phyloP scores from a whole-genome alignment of 2,329 filamentous ascomycete species.

The Metarhizium robertsii region DNA sequence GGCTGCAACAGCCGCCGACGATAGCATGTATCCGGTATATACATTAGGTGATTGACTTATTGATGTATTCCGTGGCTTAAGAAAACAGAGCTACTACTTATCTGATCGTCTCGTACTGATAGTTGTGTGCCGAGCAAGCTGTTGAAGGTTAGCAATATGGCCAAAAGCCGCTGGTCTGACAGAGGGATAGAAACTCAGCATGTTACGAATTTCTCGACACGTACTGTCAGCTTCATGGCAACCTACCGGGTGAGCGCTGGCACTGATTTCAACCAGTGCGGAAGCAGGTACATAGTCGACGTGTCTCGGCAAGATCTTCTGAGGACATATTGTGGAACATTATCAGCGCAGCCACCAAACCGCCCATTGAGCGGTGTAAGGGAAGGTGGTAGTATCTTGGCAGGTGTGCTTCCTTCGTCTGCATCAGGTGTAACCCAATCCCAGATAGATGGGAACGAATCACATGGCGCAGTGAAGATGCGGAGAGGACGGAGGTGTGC shows the following conservation, averaged over 20 bases:
- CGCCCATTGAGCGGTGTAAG: not conserved
- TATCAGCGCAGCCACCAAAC: not conserved
- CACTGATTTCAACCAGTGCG: not conserved
- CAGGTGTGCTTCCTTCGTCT: not conserved
- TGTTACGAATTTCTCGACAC: not conserved
- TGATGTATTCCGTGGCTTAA: no score
- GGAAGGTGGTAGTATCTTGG: not conserved
- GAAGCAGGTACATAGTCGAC: not conserved
- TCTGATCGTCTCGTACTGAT: not conserved
- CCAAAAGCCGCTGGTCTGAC: not conserved
- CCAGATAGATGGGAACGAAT: not conserved
- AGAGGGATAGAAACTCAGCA: not conserved
- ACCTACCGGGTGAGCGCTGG: not conserved
- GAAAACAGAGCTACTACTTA: no score
- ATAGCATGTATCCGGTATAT: no score
- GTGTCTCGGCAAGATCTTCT: not conserved
- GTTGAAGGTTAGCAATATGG: not conserved
- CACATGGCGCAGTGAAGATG: not conserved
- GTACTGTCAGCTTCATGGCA: not conserved
- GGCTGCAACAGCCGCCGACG: no score
- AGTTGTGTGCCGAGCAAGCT: not conserved
- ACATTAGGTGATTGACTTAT: no score
- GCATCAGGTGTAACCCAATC: not conserved
- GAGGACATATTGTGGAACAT: not conserved
- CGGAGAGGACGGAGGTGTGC: not conserved